Conservation (phyloP, 768 basidiomycete species). For the Suillus discolor region DNA sequence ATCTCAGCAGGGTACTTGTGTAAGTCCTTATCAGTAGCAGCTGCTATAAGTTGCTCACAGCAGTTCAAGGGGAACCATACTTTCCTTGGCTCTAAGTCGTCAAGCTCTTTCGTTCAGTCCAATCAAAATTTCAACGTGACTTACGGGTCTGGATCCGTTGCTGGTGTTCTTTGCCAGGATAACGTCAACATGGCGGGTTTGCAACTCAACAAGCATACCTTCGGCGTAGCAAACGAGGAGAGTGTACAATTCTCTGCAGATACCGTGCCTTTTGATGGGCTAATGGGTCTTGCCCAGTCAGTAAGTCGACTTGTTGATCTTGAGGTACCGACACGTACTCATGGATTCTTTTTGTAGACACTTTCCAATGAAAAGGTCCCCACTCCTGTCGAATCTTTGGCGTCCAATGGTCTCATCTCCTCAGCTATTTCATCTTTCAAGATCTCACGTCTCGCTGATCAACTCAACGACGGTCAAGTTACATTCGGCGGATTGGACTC, state of each 20-base stretch:
- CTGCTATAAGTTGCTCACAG: constrained; percentile 18
- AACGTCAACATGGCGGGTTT: constrained; percentile 66
- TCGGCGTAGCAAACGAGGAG: constrained; percentile 67
- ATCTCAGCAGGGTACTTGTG: constrained; percentile 43
- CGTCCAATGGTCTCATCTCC: constrained; percentile 53
- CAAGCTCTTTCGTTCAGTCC: constrained; percentile 62
- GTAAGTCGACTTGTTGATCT: constrained; percentile 38
- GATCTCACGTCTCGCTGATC: constrained; percentile 72
- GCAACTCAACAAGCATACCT: constrained; percentile 55
- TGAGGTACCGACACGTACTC: neutral
- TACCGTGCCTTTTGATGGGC: constrained; percentile 61
- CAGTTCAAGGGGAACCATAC: constrained; percentile 57
- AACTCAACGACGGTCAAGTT: constrained; percentile 69
- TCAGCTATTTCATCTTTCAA: constrained; percentile 78
- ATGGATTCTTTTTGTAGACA: constrained; percentile 32
- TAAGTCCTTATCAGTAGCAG: constrained; percentile 26
- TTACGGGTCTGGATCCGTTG: constrained; percentile 72
- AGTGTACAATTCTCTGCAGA: constrained; percentile 59
- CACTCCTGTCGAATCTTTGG: constrained; percentile 77
- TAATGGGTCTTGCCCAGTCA: constrained; percentile 79
- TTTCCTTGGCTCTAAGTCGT: constrained; percentile 63
- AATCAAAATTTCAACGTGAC: constrained; percentile 56
- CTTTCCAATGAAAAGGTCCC: constrained; percentile 65
- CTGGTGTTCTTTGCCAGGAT: constrained; percentile 65
- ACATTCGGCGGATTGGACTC: constrained; percentile 79